These are phyloP conservation scores for Arthroderma sp. DNA, from an alignment of 2,329 filamentous ascomycete species.

Conservation along the genomic window DNA sequence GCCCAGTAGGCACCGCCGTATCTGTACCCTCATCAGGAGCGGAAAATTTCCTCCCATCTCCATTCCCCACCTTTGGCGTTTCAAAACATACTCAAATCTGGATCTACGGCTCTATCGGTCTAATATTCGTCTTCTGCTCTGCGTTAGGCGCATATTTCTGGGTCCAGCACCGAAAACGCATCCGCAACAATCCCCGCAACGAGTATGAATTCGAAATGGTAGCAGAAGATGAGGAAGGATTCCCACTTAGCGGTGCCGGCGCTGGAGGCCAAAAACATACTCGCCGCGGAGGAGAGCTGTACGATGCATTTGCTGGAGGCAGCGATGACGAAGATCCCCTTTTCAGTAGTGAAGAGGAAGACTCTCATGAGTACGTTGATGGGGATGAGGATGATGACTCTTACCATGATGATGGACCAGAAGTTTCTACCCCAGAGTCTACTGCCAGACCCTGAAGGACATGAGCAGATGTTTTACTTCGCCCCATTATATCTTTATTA, in stretches of 20 bases:
- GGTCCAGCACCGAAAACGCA: constrained; percentile 62
- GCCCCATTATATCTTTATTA: not conserved
- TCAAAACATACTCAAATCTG: constrained; percentile 79
- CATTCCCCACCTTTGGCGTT: constrained; percentile 81
- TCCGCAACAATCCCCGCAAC: constrained; percentile 62
- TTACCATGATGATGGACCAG: constrained; percentile 5
- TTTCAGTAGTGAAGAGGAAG: constrained; percentile 35
- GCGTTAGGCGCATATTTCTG: constrained; percentile 73
- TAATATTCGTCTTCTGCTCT: constrained; percentile 73
- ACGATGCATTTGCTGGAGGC: constrained; percentile 92
- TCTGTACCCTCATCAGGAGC: constrained; percentile 21
- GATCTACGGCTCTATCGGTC: constrained; percentile 78
- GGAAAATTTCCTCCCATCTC: constrained; percentile 57
- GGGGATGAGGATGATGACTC: constrained; percentile 17
- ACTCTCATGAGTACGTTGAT: constrained; percentile 35
- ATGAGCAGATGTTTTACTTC: not conserved
- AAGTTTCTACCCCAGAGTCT: not conserved
- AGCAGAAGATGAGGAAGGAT: constrained; percentile 61
- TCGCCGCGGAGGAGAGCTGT: constrained; percentile 70
- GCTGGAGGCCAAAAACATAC: constrained; percentile 37
- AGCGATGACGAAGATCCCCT: constrained; percentile 57
- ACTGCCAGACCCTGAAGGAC: not conserved
- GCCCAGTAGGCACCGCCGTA: constrained; percentile 15
- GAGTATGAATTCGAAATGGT: constrained; percentile 93
- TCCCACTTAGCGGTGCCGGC: constrained; percentile 33